Evolutionary conservation across 2,329 filamentous ascomycete species (phyloP).

Genomic region (Canariomyces notabilis): DNA sequence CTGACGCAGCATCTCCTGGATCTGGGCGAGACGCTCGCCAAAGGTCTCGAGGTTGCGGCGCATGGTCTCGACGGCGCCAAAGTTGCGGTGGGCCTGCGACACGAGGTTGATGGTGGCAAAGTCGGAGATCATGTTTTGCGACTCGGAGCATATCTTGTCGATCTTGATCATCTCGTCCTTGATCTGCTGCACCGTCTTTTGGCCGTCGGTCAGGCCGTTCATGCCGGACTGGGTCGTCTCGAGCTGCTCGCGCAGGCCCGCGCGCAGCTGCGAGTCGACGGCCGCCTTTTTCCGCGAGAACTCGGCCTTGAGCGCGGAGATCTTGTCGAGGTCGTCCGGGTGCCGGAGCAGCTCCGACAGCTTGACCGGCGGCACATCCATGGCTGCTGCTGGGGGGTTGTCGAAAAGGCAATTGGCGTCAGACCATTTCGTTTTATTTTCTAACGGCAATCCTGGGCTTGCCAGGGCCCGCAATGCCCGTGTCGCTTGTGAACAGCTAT

Average conservation of each 20-base stretch:
- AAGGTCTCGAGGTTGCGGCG: slow-evolving; percentile 85
- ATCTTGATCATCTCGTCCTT: slow-evolving; percentile 99
- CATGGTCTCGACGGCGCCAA: slow-evolving; percentile 90
- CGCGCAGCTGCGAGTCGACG: slow-evolving; percentile 84
- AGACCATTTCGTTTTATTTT: slow-evolving; percentile 9
- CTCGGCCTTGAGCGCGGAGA: slow-evolving; percentile 80
- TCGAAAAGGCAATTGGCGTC: background rate
- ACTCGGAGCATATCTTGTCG: slow-evolving; percentile 93
- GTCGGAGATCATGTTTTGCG: slow-evolving; percentile 95
- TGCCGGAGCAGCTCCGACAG: slow-evolving; percentile 90
- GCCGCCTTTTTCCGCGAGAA: slow-evolving; percentile 91
- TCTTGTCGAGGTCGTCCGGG: slow-evolving; percentile 96
- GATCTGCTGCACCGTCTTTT: slow-evolving; percentile 85
- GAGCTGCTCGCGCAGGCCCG: slow-evolving; percentile 84
- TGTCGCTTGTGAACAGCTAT: no score
- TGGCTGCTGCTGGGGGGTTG: slow-evolving; percentile 32
- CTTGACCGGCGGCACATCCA: slow-evolving; percentile 69
- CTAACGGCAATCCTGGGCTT: background rate
- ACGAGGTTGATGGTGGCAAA: slow-evolving; percentile 90
- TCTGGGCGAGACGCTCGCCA: slow-evolving; percentile 65
- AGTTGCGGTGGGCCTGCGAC: slow-evolving; percentile 93
- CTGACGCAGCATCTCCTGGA: slow-evolving; percentile 73
- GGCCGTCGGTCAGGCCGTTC: slow-evolving; percentile 79
- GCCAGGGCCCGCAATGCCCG: no score
- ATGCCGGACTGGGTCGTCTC: slow-evolving; percentile 93